Base-by-base conservation (phyloP, 345 rosid genomes). In the Bruguiera gymnorhiza region DNA sequence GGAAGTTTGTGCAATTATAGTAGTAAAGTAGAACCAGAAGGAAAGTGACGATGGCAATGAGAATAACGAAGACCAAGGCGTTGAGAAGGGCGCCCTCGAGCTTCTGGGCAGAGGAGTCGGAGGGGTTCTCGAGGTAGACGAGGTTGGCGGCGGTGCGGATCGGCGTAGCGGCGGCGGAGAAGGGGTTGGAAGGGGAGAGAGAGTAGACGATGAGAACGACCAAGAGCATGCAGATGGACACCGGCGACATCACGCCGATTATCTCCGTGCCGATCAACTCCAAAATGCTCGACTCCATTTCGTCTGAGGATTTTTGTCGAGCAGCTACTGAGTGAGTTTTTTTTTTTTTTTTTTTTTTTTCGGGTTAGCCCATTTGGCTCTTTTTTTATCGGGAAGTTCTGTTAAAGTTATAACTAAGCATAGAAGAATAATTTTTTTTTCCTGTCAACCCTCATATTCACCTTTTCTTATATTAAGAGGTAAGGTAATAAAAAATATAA, bases 101-200 rank as follows among this genome's bases (percentile, higher is more conserved):
- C 83, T 92, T 95, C 73, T 85, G 85, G 26, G 88, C 62, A 60
- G 95, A 63, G 63, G 96, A 78, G 59, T 95, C 99, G 1, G 95
- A 85, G 46, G 99, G 85, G 75, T 66, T 85, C 79, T 95, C 99
- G 53, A 85, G 72, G 90, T 95, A 95, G 30, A 95, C 89, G 80
- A 95, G 97, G 64, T 88, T 92, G 2, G 99, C 99, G 43, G 97
- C 97, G 46, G 97, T 89, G 66, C 96, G 96, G 86, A 95, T 83
- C 63, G 73, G 68, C 73, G 87, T 59, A 36, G 86, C 65, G 48
- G 82, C 52, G 36, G 76, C 68, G 30, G 60, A 75, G 67, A 83
- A 75, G 24, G 90, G 85, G 54, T 83, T 74, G 51, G 92, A 74
- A 9, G 93, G 74, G 52, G 97, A 89, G 65, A 95, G 93, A 62